A percentile compares a stretch with the other conserved stretches of the same genome.
phyloP scores from a whole-genome alignment of 768 basidiomycete species.

The Clitopilus passeckerianus region DNA sequence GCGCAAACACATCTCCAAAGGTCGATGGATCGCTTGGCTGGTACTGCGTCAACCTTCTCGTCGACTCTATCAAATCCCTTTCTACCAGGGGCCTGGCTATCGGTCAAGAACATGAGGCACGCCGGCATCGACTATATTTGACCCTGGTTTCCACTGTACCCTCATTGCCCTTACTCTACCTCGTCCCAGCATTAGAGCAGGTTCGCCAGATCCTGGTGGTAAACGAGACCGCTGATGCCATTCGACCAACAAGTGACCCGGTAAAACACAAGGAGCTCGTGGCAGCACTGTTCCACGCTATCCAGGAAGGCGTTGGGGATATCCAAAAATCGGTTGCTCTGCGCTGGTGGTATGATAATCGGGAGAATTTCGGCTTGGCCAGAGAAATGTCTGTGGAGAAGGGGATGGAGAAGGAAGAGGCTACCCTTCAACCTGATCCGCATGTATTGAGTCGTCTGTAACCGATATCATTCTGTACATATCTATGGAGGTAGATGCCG shows the following conservation, averaged over 20 bases:
- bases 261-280: conserved; percentile 37
- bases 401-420: neutral
- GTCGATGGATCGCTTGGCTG: conserved; percentile 47
- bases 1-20: conserved; percentile 13
- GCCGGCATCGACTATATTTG: conserved; percentile 54
- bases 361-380: conserved; percentile 7
- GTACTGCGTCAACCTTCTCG: conserved; percentile 59
- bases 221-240: conserved; percentile 14
- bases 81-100: conserved; percentile 13
- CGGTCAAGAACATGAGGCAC: conserved; percentile 15
- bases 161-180: conserved; percentile 51
- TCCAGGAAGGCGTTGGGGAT: conserved; percentile 62
- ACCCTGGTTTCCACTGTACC: conserved; percentile 63
- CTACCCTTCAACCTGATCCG: neutral
- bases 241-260: conserved; percentile 4
- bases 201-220: conserved; percentile 31
- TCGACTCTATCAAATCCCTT: conserved; percentile 38
- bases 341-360: conserved; percentile 67
- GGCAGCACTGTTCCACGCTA: conserved; percentile 56
- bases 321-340: conserved; percentile 63
- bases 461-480: neutral
- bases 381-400: conserved; percentile 3
- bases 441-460: conserved; percentile 10
- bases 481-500: neutral
- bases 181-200: conserved; percentile 50